phyloP scores from a whole-genome alignment of 176 grass and related monocot species.

The Aegilops tauschii region DNA sequence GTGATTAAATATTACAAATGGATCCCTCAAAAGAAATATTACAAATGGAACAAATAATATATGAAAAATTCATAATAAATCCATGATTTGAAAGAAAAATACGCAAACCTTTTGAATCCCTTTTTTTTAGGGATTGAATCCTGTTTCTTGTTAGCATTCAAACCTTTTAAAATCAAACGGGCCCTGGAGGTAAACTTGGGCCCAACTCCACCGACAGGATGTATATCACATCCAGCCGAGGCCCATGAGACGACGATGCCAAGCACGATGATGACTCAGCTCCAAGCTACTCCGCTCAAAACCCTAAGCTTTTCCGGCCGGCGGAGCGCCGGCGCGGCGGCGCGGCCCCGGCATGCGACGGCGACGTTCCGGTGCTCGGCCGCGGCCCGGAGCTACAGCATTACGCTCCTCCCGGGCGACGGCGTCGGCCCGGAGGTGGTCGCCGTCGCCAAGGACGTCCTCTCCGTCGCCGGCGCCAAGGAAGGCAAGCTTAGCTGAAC shows the following conservation, averaged over 20 bases:
- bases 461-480: slow-evolving; percentile 60
- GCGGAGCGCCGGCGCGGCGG: not conserved
- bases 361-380: slow-evolving; percentile 35
- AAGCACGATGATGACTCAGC: slow-evolving; percentile 26
- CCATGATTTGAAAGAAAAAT: too few species aligned
- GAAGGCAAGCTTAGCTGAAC: slow-evolving; percentile 27
- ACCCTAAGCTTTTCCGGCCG: slow-evolving; percentile 32
- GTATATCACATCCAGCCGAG: not conserved
- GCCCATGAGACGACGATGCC: not conserved
- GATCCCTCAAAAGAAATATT: too few species aligned
- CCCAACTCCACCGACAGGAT: not conserved
- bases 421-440: slow-evolving; percentile 97
- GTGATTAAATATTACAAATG: too few species aligned
- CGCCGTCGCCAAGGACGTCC: slow-evolving; percentile 83
- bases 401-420: slow-evolving; percentile 84
- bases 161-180: too few species aligned
- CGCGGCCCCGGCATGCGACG: not conserved
- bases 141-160: too few species aligned
- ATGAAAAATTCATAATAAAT: too few species aligned
- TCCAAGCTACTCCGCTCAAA: slow-evolving; percentile 40
- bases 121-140: too few species aligned
- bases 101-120: too few species aligned
- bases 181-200: not conserved
- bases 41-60: too few species aligned
- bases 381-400: slow-evolving; percentile 48